phyloP scores from a whole-genome alignment of 305 asterid genomes.

The Withania somnifera region DNA sequence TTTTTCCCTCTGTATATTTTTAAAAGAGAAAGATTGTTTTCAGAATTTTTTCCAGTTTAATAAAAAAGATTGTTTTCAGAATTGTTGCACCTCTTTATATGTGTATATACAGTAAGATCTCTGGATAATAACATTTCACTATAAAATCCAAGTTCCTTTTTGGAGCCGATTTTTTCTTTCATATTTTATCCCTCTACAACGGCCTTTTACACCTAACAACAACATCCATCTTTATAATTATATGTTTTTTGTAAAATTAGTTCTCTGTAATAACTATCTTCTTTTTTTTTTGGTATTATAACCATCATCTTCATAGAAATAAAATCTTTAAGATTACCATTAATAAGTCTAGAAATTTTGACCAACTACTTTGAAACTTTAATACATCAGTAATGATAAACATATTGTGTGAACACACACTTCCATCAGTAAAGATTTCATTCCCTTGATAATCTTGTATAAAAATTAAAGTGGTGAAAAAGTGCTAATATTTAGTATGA shows the following conservation, averaged over 20 bases:
- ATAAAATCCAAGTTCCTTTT: background rate
- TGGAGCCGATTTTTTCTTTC: background rate
- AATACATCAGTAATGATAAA: background rate
- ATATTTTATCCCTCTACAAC: background rate
- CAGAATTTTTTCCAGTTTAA: background rate
- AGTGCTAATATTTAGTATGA: background rate
- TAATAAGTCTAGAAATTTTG: background rate
- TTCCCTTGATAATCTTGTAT: background rate
- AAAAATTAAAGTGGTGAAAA: background rate
- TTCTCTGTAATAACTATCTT: background rate
- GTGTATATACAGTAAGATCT: background rate
- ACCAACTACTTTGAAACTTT: background rate
- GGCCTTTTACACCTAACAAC: background rate
- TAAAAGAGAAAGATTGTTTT: background rate
- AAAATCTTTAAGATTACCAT: background rate
- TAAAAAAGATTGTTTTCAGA: background rate
- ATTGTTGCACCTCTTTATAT: background rate
- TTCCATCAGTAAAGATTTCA: background rate
- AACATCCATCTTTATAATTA: background rate
- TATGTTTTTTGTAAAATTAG: background rate
- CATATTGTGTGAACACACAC: background rate
- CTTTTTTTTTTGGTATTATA: background rate
- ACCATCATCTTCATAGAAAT: background rate
- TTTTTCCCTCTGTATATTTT: background rate
- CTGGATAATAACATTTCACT: background rate